These are phyloP conservation scores for Elaphomyces granulatus DNA, from an alignment of 495 filamentous ascomycete species.

Conservation along the genomic window DNA sequence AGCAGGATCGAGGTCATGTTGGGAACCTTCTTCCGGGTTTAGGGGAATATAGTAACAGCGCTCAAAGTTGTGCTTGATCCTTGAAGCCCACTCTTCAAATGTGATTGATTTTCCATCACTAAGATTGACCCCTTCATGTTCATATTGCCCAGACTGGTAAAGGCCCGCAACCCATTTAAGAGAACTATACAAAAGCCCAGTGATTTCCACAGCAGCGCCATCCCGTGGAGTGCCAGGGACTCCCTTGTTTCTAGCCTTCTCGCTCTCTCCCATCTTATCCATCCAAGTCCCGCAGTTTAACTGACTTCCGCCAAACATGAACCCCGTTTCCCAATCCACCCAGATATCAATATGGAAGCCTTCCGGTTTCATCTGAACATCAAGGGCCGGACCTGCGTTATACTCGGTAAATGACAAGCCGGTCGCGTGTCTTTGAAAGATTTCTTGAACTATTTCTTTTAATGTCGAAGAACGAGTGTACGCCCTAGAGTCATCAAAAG, in stretches of 20 bases:
- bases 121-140: constrained; percentile 52
- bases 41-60: constrained; percentile 74
- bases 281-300: constrained; percentile 98
- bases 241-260: constrained; percentile 80
- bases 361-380: constrained; percentile 83
- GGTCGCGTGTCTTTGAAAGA: constrained; percentile 74
- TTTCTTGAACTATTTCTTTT: constrained; percentile 83
- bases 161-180: constrained; percentile 65
- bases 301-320: constrained; percentile 90
- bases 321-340: constrained; percentile 83
- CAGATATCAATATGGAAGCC: constrained; percentile 85
- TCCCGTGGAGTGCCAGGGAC: constrained; percentile 93
- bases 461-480: constrained; percentile 73
- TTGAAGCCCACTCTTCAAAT: constrained; percentile 65
- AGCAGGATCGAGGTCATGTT: constrained; percentile 65
- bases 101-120: constrained; percentile 44
- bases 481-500: constrained; percentile 61
- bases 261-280: constrained; percentile 99
- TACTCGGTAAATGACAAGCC: constrained; percentile 89
- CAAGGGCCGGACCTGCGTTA: constrained; percentile 75
- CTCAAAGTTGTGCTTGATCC: constrained; percentile 79
- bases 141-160: constrained; percentile 48
- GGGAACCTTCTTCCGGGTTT: constrained; percentile 46
- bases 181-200: constrained; percentile 77
- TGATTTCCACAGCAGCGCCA: constrained; percentile 91